Evolutionary conservation across 1,139 yeast genomes (phyloP).

Genomic region (Taphrina communis): DNA sequence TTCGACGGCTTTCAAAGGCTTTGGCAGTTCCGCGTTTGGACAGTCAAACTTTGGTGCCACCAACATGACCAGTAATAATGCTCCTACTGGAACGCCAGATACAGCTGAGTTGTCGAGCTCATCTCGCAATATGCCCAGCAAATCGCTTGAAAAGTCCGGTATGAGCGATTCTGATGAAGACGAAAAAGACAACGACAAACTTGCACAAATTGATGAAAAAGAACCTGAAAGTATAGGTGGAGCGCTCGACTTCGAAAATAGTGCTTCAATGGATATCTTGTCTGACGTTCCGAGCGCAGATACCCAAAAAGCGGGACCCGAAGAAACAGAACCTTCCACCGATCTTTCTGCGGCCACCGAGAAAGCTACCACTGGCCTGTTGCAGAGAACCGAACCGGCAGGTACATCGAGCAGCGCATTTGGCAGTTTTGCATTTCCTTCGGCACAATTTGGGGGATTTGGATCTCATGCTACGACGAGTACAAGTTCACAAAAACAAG

Average conservation of each 20-base stretch:
- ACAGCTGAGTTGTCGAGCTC: not conserved
- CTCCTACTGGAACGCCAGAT: not conserved
- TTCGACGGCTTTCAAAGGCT: constrained; percentile 12
- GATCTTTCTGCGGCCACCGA: not conserved
- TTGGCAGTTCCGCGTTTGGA: not conserved
- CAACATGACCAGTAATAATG: not conserved
- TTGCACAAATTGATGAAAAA: constrained; percentile 18
- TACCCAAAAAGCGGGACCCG: not conserved
- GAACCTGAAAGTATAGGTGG: constrained; percentile 10
- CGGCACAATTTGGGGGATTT: constrained; percentile 14
- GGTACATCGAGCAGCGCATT: not conserved
- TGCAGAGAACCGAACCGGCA: not conserved
- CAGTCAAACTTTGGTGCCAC: not conserved
- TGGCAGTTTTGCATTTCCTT: constrained; percentile 9
- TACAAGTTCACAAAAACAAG: not conserved
- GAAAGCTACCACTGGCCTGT: not conserved
- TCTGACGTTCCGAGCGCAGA: not conserved
- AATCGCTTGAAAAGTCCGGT: not conserved
- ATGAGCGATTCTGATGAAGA: constrained; percentile 29
- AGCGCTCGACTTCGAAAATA: not conserved
- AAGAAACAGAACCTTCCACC: not conserved
- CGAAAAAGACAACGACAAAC: constrained; percentile 19
- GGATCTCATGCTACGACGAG: not conserved
- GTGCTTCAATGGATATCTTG: not conserved
- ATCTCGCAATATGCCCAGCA: not conserved